Base-by-base conservation (phyloP, 2,329 filamentous ascomycete genomes). In the Raffaelea ambrosiae region DNA sequence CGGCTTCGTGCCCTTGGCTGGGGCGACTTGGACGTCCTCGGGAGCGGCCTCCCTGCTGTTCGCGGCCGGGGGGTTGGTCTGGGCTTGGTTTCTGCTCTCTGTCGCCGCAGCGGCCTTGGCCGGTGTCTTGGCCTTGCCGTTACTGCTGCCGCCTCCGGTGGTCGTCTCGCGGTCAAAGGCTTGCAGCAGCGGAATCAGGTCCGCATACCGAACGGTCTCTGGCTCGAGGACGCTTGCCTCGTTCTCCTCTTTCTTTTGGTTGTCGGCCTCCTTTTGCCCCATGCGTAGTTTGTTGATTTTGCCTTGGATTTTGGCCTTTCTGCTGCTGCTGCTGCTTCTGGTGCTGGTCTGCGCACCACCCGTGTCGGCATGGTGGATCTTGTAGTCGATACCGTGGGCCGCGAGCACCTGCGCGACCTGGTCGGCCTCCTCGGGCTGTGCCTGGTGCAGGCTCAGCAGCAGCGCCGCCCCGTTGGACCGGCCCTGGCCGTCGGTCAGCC, bases 381-480 rank as follows among this genome's bases (percentile, higher is more conserved):
- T 19, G 16, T 8, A 68, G 38, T 69, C 63, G 35, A 75, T 69
- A 4, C 68, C 69, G 14, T 58, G 51, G 1, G 55, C 58, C 14
- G 52, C 55, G 18, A 74, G 58, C 23, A 58, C 57, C 3, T 48
- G 47, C n/a, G 56, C 56, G 1, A 68, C 52, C 14, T 61, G 55
- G 23, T 57, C 50, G 0, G 64, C 56, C 47, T 74, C 62, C 3
- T 55, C 50, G 13, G 55, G 52, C 5, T 57, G 58, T 1, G 66
- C 67, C 31, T 62, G 62, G 42, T 73, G 66, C 35, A 74, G 60
- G 16, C 64, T 58, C 31, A 74, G 57, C 16, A 72, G 54, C 13
- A 73, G 53, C 5, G 59, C 64, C 3, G 69, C 70, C 11, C 71
- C 71, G 50, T 72, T 73, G 3, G 65, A 66, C 13, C 56, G 54